Percentiles rank a stretch among this genome's conserved stretches.
Evolutionary conservation across 1,139 yeast genomes (phyloP).

Genomic region (Diutina siamensis): DNA sequence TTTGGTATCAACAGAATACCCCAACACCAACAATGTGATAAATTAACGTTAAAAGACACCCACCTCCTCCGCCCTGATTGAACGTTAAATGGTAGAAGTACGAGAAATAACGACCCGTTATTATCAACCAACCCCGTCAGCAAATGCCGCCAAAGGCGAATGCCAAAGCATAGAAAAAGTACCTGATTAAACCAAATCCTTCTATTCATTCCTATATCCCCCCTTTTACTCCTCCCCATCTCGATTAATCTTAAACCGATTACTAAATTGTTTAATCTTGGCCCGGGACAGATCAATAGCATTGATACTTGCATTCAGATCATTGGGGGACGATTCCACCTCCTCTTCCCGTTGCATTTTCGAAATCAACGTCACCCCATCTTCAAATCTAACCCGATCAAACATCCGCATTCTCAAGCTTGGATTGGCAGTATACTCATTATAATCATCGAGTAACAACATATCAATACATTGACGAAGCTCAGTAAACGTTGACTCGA

Average conservation of each 20-base stretch:
- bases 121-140: no score
- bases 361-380: constrained; percentile 37
- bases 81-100: no score
- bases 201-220: no score
- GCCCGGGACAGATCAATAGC: constrained; percentile 4
- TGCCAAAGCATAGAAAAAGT: no score
- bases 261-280: neutral
- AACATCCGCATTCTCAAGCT: constrained; percentile 44
- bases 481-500: constrained; percentile 45
- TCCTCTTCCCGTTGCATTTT: constrained; percentile 26
- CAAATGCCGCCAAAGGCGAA: no score
- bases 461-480: constrained; percentile 53
- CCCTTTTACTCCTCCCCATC: neutral
- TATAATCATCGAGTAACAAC: constrained; percentile 39
- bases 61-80: no score
- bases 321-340: constrained; percentile 7
- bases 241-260: neutral
- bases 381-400: constrained; percentile 49
- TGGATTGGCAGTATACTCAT: constrained; percentile 35
- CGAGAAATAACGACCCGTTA: no score
- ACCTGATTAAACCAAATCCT: no score
- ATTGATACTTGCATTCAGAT: constrained; percentile 4
- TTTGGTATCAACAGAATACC: no score
- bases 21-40: no score
- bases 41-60: no score